A percentile compares a stretch with the other conserved stretches of the same genome.
phyloP scores from a whole-genome alignment of 225 moss, liverwort and hornwort genomes.

The Polytrichum commune region DNA sequence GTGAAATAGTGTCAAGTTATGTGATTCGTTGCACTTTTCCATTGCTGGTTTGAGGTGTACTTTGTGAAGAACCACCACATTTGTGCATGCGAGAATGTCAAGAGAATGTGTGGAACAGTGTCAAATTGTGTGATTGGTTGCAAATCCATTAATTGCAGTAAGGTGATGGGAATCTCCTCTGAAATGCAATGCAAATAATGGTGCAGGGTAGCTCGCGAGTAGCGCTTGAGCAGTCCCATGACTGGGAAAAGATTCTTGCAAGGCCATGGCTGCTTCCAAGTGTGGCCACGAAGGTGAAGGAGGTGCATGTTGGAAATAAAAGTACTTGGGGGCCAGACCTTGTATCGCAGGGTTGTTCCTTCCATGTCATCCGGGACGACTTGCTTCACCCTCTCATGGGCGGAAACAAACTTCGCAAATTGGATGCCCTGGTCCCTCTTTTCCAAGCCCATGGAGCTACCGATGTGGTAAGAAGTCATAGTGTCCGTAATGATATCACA shows the following conservation, averaged over 20 bases:
- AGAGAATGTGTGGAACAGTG: no score
- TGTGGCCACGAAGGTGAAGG: constrained; percentile 22
- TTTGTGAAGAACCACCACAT: no score
- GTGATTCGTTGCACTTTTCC: neutral
- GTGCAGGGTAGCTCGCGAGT: constrained; percentile 20
- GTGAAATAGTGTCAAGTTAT: neutral
- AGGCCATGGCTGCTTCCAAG: constrained; percentile 34
- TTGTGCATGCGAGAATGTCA: no score
- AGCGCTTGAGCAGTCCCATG: constrained; percentile 14
- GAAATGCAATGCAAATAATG: neutral
- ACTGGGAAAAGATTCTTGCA: constrained; percentile 33
- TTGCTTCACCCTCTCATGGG: constrained; percentile 79
- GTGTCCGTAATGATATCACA: no score
- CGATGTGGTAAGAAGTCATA: constrained; percentile 59
- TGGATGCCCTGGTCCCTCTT: constrained; percentile 73
- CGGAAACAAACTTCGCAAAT: constrained; percentile 90
- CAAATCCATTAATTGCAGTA: neutral
- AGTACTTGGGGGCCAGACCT: neutral
- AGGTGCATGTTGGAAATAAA: constrained; percentile 14
- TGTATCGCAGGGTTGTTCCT: constrained; percentile 8
- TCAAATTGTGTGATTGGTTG: constrained; percentile 1
- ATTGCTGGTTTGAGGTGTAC: neutral
- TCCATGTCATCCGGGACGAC: constrained; percentile 79
- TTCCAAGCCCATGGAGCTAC: constrained; percentile 47
- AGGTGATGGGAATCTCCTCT: neutral